Evolutionary conservation across 768 basidiomycete genomes (phyloP).

Genomic region (Gelatoporia subvermispora): DNA sequence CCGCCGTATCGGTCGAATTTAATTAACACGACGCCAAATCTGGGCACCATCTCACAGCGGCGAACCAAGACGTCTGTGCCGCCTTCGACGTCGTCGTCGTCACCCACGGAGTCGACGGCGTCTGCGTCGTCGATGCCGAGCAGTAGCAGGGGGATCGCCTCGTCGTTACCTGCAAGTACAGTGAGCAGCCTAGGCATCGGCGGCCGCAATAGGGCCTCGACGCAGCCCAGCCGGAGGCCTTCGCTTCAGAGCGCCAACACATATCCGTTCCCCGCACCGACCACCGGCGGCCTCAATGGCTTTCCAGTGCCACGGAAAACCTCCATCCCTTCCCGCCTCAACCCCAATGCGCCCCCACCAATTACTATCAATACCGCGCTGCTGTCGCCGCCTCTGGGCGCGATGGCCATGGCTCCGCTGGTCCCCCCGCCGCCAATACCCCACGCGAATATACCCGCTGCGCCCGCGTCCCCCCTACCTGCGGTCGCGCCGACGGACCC

Average conservation of each 20-base stretch:
- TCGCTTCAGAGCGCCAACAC: slow-evolving; percentile 50
- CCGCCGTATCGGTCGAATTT: slow-evolving; percentile 26
- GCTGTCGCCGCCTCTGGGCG: slow-evolving; percentile 33
- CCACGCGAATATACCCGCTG: slow-evolving; percentile 57
- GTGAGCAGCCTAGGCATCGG: slow-evolving; percentile 29
- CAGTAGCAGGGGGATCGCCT: slow-evolving; percentile 25
- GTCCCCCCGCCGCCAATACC: slow-evolving; percentile 46
- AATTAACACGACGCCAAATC: slow-evolving; percentile 54
- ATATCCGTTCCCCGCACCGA: slow-evolving; percentile 43
- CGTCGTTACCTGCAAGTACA: slow-evolving; percentile 37
- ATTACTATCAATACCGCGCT: slow-evolving; percentile 50
- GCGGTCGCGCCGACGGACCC: slow-evolving; percentile 66
- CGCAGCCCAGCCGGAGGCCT: slow-evolving; percentile 73
- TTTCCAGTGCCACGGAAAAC: slow-evolving; percentile 47
- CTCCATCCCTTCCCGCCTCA: slow-evolving; percentile 52
- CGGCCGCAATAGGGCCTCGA: slow-evolving; percentile 60
- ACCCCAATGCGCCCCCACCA: slow-evolving; percentile 43
- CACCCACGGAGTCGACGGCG: slow-evolving; percentile 34
- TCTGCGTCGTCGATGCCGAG: slow-evolving; percentile 31
- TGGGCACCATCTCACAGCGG: slow-evolving; percentile 67
- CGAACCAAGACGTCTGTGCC: slow-evolving; percentile 63
- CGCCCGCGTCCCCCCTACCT: slow-evolving; percentile 76
- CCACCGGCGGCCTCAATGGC: slow-evolving; percentile 38
- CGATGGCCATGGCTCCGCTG: slow-evolving; percentile 30
- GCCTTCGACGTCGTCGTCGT: slow-evolving; percentile 26